These are phyloP conservation scores for Ustilago nuda DNA, from an alignment of 1,284 basidiomycete genomes.

Conservation along the genomic window DNA sequence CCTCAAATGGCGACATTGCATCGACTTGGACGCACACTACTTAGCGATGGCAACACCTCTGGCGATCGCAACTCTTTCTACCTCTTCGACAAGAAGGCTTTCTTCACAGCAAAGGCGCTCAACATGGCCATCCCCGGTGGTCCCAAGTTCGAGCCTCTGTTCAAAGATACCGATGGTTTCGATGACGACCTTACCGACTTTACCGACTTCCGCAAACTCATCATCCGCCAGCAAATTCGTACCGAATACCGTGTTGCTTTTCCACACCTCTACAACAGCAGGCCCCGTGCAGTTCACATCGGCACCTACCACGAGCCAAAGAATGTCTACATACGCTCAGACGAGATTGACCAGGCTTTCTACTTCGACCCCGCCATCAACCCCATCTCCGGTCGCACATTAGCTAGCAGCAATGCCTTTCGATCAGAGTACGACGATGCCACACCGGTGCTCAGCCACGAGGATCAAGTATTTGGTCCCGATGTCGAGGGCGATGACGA, in stretches of 20 bases:
- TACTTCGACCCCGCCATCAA: conserved; percentile 96
- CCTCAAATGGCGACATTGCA: conserved; percentile 97
- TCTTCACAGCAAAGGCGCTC: conserved; percentile 94
- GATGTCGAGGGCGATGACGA: conserved; percentile 76
- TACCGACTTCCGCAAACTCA: conserved; percentile 99
- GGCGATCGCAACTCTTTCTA: conserved; percentile 81
- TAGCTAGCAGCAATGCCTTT: conserved; percentile 57
- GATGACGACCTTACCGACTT: conserved; percentile 99
- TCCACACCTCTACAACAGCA: conserved; percentile 98
- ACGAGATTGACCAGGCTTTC: conserved; percentile 99
- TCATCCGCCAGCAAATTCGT: conserved; percentile 97
- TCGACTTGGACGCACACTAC: conserved; percentile 89
- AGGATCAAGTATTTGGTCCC: conserved; percentile 88
- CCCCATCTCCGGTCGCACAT: conserved; percentile 73
- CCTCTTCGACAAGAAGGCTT: conserved; percentile 96
- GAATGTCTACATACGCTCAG: conserved; percentile 98
- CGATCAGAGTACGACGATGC: conserved; percentile 59
- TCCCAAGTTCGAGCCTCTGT: conserved; percentile 80
- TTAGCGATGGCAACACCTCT: conserved; percentile 87
- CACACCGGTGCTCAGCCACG: conserved; percentile 77
- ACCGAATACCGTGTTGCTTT: conserved; percentile 99
- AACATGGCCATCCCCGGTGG: conserved; percentile 99
- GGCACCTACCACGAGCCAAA: conserved; percentile 93
- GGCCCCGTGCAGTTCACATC: conserved; percentile 93
- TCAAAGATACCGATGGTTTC: conserved; percentile 92